phyloP scores from a whole-genome alignment of 176 grass and related monocot genomes.

The Oryza punctata region DNA sequence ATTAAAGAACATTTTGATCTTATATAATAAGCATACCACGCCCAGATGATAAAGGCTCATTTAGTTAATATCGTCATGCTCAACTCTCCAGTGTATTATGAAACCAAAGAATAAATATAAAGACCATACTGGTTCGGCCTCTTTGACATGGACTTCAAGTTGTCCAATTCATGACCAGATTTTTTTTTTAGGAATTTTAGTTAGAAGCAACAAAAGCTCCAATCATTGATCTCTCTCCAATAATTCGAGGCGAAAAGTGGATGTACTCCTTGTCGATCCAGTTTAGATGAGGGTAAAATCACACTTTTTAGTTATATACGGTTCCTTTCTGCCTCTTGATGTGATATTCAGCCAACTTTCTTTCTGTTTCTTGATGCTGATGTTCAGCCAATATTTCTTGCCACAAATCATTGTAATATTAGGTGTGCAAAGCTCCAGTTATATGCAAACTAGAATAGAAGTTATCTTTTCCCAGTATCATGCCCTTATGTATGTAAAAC shows the following conservation, averaged over 20 bases:
- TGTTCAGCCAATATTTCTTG: slow-evolving; percentile 22
- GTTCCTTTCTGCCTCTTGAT: slow-evolving; percentile 4
- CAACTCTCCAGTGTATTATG: not conserved
- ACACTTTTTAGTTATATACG: slow-evolving; percentile 5
- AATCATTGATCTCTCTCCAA: slow-evolving; percentile 2
- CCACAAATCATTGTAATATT: slow-evolving; percentile 19
- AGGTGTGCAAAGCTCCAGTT: not conserved
- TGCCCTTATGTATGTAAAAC: not conserved
- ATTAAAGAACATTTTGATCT: not conserved
- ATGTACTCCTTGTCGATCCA: slow-evolving; percentile 7
- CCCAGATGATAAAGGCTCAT: not conserved
- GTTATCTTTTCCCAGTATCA: not conserved
- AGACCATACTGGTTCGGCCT: not conserved
- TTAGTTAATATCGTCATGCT: not conserved
- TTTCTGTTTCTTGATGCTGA: slow-evolving; percentile 27
- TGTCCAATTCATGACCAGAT: not conserved
- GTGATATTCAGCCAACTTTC: slow-evolving; percentile 10
- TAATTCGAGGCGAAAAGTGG: not conserved
- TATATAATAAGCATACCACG: not conserved
- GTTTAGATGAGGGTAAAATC: slow-evolving; percentile 5
- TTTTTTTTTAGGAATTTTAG: not conserved
- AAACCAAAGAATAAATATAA: not conserved
- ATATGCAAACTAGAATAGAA: not conserved
- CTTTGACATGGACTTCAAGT: slow-evolving; percentile 9
- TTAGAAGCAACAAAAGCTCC: not conserved